Conservation (phyloP, 2,329 filamentous ascomycete genomes). For the Colletotrichum orchidophilum region DNA sequence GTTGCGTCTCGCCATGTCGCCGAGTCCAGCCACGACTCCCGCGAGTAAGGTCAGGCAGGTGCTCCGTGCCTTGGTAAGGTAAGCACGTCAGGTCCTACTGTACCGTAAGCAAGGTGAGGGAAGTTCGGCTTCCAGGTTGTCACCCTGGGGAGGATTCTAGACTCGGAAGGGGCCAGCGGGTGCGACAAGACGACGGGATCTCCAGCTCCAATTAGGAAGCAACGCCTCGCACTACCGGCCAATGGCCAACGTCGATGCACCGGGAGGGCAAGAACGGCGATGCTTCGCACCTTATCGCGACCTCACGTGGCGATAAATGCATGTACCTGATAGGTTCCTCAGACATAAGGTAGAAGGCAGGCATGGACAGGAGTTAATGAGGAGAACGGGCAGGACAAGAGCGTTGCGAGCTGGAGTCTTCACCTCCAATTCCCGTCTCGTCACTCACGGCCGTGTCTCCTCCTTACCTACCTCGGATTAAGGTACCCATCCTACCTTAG, state of each 20-base stretch:
- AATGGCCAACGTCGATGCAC: not conserved
- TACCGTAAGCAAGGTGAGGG: not conserved
- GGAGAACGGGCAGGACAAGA: not conserved
- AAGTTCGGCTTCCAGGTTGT: not conserved
- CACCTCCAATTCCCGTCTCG: not conserved
- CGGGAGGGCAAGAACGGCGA: not conserved
- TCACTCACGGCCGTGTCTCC: not conserved
- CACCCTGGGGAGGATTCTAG: not conserved
- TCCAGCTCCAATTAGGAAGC: not conserved
- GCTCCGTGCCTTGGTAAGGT: not conserved
- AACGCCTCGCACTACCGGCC: not conserved
- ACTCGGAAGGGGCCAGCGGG: not conserved
- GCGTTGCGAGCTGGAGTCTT: not conserved
- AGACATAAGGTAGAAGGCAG: not conserved
- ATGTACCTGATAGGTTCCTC: too few relatives aligned
- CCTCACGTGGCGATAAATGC: conserved; percentile 14
- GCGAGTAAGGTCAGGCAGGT: not conserved
- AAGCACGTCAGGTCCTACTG: not conserved
- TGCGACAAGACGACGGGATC: not conserved
- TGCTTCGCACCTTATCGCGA: not conserved
- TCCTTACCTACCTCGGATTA: not conserved
- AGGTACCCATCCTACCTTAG: not conserved
- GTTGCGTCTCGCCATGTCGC: not conserved
- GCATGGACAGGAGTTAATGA: not conserved
- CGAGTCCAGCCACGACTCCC: conserved; percentile 2